Evolutionary conservation across 768 basidiomycete genomes (phyloP).

Genomic region (Mycena metata): DNA sequence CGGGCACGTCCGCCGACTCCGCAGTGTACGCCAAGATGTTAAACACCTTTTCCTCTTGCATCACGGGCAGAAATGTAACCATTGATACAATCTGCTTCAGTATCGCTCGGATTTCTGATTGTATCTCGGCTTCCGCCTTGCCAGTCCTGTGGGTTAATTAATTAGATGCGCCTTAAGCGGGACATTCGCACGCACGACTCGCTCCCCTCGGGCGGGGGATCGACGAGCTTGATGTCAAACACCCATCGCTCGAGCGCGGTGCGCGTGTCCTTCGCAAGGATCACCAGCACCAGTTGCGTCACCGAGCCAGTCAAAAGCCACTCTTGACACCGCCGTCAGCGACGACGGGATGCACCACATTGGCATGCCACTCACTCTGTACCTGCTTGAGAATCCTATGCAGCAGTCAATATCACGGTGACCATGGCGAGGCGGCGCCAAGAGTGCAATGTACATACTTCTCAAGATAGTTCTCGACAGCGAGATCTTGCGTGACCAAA

Average conservation of each 20-base stretch:
- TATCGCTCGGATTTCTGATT: slow-evolving; percentile 97
- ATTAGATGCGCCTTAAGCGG: slow-evolving; percentile 22
- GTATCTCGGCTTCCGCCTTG: slow-evolving; percentile 92
- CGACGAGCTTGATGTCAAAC: slow-evolving; percentile 92
- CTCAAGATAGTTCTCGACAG: slow-evolving; percentile 93
- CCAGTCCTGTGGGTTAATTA: slow-evolving; percentile 46
- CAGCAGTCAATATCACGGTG: slow-evolving; percentile 7
- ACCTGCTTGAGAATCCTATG: slow-evolving; percentile 91
- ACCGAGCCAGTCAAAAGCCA: slow-evolving; percentile 96
- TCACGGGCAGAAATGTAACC: slow-evolving; percentile 95
- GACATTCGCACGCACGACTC: slow-evolving; percentile 60
- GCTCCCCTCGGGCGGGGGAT: slow-evolving; percentile 64
- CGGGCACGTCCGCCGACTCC: slow-evolving; percentile 92
- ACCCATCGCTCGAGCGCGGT: slow-evolving; percentile 97
- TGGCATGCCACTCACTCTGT: slow-evolving; percentile 72
- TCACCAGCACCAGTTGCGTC: slow-evolving; percentile 93
- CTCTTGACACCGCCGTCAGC: slow-evolving; percentile 60
- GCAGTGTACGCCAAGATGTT: slow-evolving; percentile 97
- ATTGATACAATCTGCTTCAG: slow-evolving; percentile 98
- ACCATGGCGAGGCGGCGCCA: slow-evolving; percentile 19
- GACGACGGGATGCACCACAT: slow-evolving; percentile 9
- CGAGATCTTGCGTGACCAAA: slow-evolving; percentile 93
- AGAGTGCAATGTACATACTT: slow-evolving; percentile 57
- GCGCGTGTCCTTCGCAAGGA: slow-evolving; percentile 94
- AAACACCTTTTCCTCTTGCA: slow-evolving; percentile 96